These are phyloP conservation scores for Seminavis robusta DNA, from an alignment of 108 stramenopile species.

Conservation along the genomic window DNA sequence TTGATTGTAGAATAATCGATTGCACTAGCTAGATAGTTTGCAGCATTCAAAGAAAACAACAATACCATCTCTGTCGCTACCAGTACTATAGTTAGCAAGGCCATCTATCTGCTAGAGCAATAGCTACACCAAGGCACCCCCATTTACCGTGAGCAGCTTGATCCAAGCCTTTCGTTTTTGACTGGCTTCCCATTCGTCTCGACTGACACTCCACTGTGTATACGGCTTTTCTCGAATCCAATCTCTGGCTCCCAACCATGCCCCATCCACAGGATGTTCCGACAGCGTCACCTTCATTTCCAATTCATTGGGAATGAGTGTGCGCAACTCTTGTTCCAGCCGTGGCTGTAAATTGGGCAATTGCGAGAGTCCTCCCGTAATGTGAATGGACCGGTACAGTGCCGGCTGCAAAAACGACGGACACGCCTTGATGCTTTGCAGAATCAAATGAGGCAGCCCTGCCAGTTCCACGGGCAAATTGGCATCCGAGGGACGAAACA, in stretches of 20 bases:
- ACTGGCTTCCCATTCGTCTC: constrained; percentile 25
- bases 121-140: constrained; percentile 5
- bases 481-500: constrained; percentile 91
- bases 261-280: constrained; percentile 49
- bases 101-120: too few species aligned
- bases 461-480: constrained; percentile 68
- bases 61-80: too few species aligned
- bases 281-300: constrained; percentile 49
- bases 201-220: constrained; percentile 29
- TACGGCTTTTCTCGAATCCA: constrained; percentile 4
- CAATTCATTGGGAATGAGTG: constrained; percentile 66
- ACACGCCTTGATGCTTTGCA: constrained; percentile 73
- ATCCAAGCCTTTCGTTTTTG: constrained; percentile 22
- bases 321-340: constrained; percentile 69
- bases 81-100: too few species aligned
- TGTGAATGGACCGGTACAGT: constrained; percentile 73
- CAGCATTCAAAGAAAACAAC: too few species aligned
- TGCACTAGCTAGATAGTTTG: too few species aligned
- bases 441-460: constrained; percentile 82
- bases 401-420: constrained; percentile 62
- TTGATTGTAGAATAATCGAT: too few species aligned
- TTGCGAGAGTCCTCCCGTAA: constrained; percentile 83
- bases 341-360: constrained; percentile 74
- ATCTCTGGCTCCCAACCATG: constrained; percentile 36
- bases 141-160: constrained; percentile 19